Evolutionary conservation across 2,329 filamentous ascomycete species (phyloP).

Genomic region (Colletotrichum sublineola): DNA sequence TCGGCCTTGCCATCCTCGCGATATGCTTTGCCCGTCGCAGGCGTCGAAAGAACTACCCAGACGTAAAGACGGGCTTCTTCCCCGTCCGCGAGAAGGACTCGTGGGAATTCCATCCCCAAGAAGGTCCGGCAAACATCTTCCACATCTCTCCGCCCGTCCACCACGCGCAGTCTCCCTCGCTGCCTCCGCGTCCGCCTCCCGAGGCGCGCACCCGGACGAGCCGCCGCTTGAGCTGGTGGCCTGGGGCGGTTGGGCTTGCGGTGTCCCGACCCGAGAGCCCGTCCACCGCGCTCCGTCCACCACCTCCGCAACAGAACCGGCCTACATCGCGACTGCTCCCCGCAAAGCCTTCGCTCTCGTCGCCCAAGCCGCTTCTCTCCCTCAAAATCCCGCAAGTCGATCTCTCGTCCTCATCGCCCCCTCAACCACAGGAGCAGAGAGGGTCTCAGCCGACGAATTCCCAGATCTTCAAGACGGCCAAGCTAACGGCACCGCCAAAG

Average conservation of each 20-base stretch:
- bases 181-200: constrained; percentile 32
- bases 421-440: constrained; percentile 20
- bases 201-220: constrained; percentile 32
- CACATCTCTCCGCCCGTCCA: constrained; percentile 59
- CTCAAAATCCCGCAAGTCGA: constrained; percentile 52
- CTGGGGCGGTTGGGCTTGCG: constrained; percentile 60
- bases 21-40: constrained; percentile 60
- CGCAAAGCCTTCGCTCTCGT: constrained; percentile 49
- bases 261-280: constrained; percentile 54
- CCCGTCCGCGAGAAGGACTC: constrained; percentile 55
- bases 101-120: constrained; percentile 46
- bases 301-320: constrained; percentile 47
- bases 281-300: constrained; percentile 27
- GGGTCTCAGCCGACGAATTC: constrained; percentile 40
- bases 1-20: constrained; percentile 60
- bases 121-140: constrained; percentile 47
- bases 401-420: constrained; percentile 25
- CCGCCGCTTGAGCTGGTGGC: constrained; percentile 49
- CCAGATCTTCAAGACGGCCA: constrained; percentile 37
- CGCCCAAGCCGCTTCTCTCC: constrained; percentile 58
- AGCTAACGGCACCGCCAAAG: constrained; percentile 39
- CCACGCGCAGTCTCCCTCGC: constrained; percentile 46
- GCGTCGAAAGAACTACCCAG: constrained; percentile 57
- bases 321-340: constrained; percentile 59
- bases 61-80: constrained; percentile 55